A percentile compares a stretch with the other conserved stretches of the same genome.
Evolutionary conservation across 169 alveolate species (phyloP).

Genomic region (Babesia divergens): DNA sequence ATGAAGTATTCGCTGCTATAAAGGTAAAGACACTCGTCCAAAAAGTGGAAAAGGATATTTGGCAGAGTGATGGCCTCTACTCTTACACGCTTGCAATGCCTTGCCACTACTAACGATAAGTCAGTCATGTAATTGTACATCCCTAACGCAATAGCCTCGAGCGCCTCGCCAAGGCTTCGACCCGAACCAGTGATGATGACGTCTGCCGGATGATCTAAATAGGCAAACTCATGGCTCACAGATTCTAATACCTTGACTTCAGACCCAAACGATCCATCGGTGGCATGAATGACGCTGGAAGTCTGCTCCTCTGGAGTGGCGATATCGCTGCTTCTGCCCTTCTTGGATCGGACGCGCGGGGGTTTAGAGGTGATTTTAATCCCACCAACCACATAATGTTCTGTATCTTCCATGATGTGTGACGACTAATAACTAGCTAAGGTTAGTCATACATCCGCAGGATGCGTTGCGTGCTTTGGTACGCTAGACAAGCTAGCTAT

Average conservation of each 20-base stretch:
- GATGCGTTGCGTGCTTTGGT: too few relatives aligned
- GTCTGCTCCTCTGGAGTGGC: background rate
- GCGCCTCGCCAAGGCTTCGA: slow-evolving; percentile 36
- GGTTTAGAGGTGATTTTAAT: slow-evolving; percentile 28
- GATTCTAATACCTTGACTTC: background rate
- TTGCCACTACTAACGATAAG: slow-evolving; percentile 40
- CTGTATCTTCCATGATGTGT: background rate
- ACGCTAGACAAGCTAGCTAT: too few relatives aligned
- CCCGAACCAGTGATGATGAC: slow-evolving; percentile 69
- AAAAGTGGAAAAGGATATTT: slow-evolving; percentile 40
- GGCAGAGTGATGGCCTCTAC: slow-evolving; percentile 47
- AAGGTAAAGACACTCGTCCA: slow-evolving; percentile 67
- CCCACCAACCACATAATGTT: slow-evolving; percentile 6
- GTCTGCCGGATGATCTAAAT: slow-evolving; percentile 76
- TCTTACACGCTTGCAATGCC: background rate
- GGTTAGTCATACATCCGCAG: too few relatives aligned
- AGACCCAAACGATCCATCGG: background rate
- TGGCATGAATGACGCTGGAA: background rate
- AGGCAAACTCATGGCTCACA: slow-evolving; percentile 39
- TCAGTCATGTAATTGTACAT: slow-evolving; percentile 70
- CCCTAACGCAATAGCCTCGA: slow-evolving; percentile 58
- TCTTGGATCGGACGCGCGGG: slow-evolving; percentile 3
- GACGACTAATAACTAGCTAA: too few relatives aligned
- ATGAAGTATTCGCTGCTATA: slow-evolving; percentile 67
- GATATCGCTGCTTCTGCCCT: background rate